These are phyloP conservation scores for Streptanthus diversifolius DNA, from an alignment of 345 rosid genomes.

Conservation along the genomic window DNA sequence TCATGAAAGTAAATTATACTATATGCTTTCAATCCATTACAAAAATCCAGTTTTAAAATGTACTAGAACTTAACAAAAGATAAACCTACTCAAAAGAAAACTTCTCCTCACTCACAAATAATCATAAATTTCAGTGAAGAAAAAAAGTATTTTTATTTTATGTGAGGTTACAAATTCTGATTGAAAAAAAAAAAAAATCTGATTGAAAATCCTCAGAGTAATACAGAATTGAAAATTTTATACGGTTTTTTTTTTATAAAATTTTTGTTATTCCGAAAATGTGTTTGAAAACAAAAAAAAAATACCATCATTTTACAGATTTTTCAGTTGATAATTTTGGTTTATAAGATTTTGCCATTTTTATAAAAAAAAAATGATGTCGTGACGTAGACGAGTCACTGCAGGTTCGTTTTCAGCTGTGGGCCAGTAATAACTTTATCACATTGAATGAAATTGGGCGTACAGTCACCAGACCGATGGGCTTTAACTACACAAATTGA, in stretches of 20 bases:
- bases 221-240: not conserved
- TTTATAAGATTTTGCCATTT: not conserved
- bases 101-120: not conserved
- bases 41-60: not conserved
- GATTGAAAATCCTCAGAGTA: not conserved
- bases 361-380: not conserved
- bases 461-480: not conserved
- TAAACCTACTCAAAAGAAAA: not conserved
- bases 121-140: not conserved
- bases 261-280: too few relatives aligned
- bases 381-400: constrained; percentile 6
- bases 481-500: not conserved
- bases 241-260: not conserved
- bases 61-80: not conserved
- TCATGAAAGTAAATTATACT: not conserved
- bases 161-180: not conserved
- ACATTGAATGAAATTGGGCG: not conserved
- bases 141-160: too few relatives aligned
- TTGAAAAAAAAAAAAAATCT: not conserved
- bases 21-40: not conserved
- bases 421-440: constrained; percentile 3
- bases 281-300: not conserved
- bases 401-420: not conserved
- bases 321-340: not conserved
- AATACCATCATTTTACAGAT: not conserved